Evolutionary conservation across 2,329 filamentous ascomycete genomes (phyloP), one percentile per base, ranked within the genome.

Genomic region (Magnaporthiopsis incrustans): DNA sequence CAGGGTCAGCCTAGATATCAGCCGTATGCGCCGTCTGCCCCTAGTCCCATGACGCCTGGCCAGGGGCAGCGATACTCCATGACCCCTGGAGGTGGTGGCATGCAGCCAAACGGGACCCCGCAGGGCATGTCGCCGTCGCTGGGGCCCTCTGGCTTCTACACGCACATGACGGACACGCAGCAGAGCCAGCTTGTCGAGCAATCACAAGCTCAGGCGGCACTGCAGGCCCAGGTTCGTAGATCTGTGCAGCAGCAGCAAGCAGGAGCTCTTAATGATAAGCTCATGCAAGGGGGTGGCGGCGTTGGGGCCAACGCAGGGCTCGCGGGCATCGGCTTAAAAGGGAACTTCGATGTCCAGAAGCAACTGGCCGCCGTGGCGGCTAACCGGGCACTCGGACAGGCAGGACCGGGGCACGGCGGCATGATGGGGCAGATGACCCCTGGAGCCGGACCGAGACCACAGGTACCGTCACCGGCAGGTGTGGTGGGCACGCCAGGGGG

Each of bases 201-300:
- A 33, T 57, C 62, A 3, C 58, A 59, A n/a, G 58, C 58, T 8
- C 38, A 50, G 38, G 38, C 38, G 38, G 38, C 38, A 15, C 38
- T 50, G 38, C 38, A 50, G 18, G 38, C 38, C 30, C 25, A 59
- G 58, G 30, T 59, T 7, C 62, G 62, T n/a, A 30, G 62, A 25
- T 57, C 71, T 35, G 70, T 68, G 1, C 69, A 72, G 60, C 70
- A 71, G 65, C 30, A 30, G 30, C 63, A 77, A 33, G 75, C 75
- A 27, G 72, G 73, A 64, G 75, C 76, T 65, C 77, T 78, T 64
- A 73, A 73, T 26, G 75, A 78, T 60, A 79, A 77, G 69, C 74
- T 77, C 69, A 15, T 85, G 74, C 63, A 91, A 75, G 66, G 81
- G 74, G 65, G 61, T 2, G 30, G 56, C 33, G 65, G 65, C 35